Base-by-base conservation (phyloP, 1,284 basidiomycete genomes). In the Papiliotrema fonsecae region DNA sequence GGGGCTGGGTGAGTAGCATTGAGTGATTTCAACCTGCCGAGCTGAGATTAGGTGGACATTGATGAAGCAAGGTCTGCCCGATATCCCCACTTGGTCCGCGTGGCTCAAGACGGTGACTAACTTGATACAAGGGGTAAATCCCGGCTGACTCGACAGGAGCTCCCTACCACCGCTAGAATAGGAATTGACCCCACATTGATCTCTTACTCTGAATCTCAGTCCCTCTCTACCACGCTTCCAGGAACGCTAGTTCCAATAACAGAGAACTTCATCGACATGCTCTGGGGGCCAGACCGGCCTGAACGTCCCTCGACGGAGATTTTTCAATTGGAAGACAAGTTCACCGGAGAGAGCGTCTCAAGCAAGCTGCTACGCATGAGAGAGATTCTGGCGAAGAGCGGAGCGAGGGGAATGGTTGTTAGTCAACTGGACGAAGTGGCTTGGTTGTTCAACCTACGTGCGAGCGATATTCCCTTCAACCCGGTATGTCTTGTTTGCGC, bases 391-490 rank as follows among this genome's bases (percentile, higher is more conserved):
- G 62, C 64, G 47, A 83, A 83, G 75, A 80, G 82, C 57, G 81
- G 85, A 14, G 78, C 79, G 1, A 78, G 80, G 28, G 85, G 85
- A 1, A 74, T 87, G 34, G 83, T 92, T 4, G 79, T 94, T 9
- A 85, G 79, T 21, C 82, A 85, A 77, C 80, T 97, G 7, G 91
- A 94, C 67, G 91, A 94, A 65, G 82, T 90, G 39, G 89, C 88
- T 0, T 92, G 94, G 94, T 69, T 96, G 26, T 90, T 97, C 76
- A 97, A 97, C 73, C 77, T 98, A 37, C 84, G 94, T 52, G 92
- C 93, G 1, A 82, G 83, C 2, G 93, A 97, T 69, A 94, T 97
- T 54, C 85, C 86, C 32, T 97, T 82, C 75, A 97, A 96, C 66
- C 91, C 91, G 55, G 81, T 81, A 47, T 19, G 74, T 57, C 9